phyloP scores from a whole-genome alignment of 306 rosid species.

The Bauhinia variegata region DNA sequence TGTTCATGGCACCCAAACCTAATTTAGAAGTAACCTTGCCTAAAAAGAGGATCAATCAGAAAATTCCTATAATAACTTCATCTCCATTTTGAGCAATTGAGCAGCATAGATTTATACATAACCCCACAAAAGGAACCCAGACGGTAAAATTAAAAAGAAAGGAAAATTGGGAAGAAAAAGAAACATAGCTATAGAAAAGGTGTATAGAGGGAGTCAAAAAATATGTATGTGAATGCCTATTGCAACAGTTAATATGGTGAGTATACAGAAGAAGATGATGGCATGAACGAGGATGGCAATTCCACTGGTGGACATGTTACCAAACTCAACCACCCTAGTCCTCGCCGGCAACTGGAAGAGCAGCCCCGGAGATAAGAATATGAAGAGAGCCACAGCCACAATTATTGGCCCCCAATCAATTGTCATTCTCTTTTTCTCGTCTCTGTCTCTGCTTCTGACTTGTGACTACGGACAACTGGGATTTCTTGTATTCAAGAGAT shows the following conservation, averaged over 20 bases:
- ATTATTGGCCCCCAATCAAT: constrained; percentile 95
- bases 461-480: no score
- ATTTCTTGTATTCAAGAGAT: not conserved
- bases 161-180: constrained; percentile 12
- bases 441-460: no score
- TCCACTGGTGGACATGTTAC: constrained; percentile 97
- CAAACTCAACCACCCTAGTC: constrained; percentile 79
- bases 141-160: constrained; percentile 1
- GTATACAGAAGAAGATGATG: constrained; percentile 76
- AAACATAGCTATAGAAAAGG: not conserved
- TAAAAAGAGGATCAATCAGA: not conserved
- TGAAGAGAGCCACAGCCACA: constrained; percentile 82
- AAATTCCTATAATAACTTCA: no score
- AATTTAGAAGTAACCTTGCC: constrained; percentile 1
- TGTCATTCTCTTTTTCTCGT: constrained; percentile 46
- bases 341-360: constrained; percentile 86
- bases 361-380: constrained; percentile 84
- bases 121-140: constrained; percentile 15
- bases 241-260: constrained; percentile 80
- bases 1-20: no score
- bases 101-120: constrained; percentile 17
- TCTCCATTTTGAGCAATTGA: constrained; percentile 29
- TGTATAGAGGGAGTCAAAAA: constrained; percentile 42
- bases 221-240: constrained; percentile 88
- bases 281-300: constrained; percentile 93